phyloP scores from a whole-genome alignment of 805 yeast genomes.

The Kodamaea sagamina region DNA sequence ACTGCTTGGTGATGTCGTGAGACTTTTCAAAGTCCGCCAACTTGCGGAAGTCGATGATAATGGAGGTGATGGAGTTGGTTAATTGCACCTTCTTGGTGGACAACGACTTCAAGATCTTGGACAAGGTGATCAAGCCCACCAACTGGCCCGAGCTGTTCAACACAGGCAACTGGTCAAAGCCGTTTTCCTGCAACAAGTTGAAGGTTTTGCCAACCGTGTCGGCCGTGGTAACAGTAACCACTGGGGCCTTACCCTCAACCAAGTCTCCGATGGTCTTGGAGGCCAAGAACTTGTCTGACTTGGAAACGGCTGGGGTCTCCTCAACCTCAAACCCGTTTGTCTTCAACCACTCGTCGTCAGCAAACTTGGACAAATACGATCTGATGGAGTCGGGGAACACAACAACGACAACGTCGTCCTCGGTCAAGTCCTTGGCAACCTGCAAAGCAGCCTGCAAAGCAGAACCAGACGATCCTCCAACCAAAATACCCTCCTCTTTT shows the following conservation, averaged over 20 bases:
- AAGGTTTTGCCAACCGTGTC: slow-evolving; percentile 67
- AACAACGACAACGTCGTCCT: slow-evolving; percentile 74
- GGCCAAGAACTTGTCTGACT: slow-evolving; percentile 44
- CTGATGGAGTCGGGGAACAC: slow-evolving; percentile 86
- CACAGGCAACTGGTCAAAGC: slow-evolving; percentile 86
- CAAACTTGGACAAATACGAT: slow-evolving; percentile 83
- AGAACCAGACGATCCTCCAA: slow-evolving; percentile 88
- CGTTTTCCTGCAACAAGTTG: slow-evolving; percentile 68
- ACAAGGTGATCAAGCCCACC: slow-evolving; percentile 75
- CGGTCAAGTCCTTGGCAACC: slow-evolving; percentile 67
- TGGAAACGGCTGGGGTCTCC: slow-evolving; percentile 41
- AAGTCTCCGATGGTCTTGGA: slow-evolving; percentile 61
- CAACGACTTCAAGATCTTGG: slow-evolving; percentile 65
- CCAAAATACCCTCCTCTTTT: slow-evolving; percentile 80
- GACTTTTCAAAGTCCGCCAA: slow-evolving; percentile 67
- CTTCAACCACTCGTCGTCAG: slow-evolving; percentile 89
- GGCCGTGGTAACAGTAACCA: slow-evolving; percentile 65
- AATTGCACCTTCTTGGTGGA: slow-evolving; percentile 60
- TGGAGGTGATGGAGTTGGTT: slow-evolving; percentile 55
- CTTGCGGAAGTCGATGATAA: slow-evolving; percentile 74
- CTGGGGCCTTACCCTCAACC: slow-evolving; percentile 67
- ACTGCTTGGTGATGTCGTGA: slow-evolving; percentile 57
- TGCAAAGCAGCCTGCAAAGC: slow-evolving; percentile 78
- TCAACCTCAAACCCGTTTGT: slow-evolving; percentile 65
- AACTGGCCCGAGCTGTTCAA: slow-evolving; percentile 59